Percentiles rank a stretch among this genome's conserved stretches.
These are phyloP conservation scores for Ogataea wickerhamii DNA, from an alignment of 805 yeast species.

Conservation along the genomic window DNA sequence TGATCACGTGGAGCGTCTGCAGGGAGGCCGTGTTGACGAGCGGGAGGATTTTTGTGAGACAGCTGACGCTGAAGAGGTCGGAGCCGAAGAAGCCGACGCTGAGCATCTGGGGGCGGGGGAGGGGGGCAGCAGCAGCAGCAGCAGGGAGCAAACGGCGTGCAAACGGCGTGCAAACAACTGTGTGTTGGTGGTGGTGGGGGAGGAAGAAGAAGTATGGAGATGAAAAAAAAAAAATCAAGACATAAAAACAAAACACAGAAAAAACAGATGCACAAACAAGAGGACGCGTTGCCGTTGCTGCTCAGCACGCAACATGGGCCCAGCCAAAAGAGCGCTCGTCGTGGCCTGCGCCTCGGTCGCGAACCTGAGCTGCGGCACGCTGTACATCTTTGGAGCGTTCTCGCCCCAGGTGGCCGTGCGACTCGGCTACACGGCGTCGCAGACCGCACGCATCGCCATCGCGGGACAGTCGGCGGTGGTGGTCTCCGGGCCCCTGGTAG, in stretches of 20 bases:
- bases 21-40: conserved; percentile 9
- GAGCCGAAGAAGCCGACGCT: conserved; percentile 73
- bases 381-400: conserved; percentile 71
- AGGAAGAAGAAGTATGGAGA: too few species aligned
- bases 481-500: conserved; percentile 64
- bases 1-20: conserved; percentile 51
- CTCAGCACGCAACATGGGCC: too few species aligned
- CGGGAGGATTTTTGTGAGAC: conserved; percentile 41
- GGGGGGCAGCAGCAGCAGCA: too few species aligned
- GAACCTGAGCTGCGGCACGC: conserved; percentile 61
- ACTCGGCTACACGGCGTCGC: conserved; percentile 56
- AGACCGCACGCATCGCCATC: conserved; percentile 62
- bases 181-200: too few species aligned
- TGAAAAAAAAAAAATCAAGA: too few species aligned
- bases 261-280: too few species aligned
- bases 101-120: too few species aligned
- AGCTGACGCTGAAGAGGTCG: conserved; percentile 61
- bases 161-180: too few species aligned
- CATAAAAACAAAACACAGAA: too few species aligned
- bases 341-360: conserved; percentile 21
- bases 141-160: too few species aligned
- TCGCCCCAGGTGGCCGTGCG: conserved; percentile 70
- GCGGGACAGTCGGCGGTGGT: conserved; percentile 66
- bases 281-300: too few species aligned
- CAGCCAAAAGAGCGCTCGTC: conserved; percentile 14